Conservation (phyloP, 768 basidiomycete genomes). For the Boletellus emodensis region DNA sequence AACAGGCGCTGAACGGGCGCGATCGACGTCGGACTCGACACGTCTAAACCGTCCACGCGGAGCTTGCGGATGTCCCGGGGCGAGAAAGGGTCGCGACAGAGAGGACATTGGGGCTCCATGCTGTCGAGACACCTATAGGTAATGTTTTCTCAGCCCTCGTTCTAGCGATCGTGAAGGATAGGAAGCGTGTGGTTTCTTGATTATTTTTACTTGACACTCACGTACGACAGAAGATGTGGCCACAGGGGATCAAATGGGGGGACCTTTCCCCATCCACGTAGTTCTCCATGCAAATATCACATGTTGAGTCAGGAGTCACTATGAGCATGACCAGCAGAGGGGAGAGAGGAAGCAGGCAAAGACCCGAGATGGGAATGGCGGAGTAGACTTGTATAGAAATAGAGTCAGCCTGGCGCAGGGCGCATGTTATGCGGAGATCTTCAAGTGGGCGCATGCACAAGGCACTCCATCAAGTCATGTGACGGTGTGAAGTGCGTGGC, state of each 20-base stretch:
- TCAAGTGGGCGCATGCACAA: background rate
- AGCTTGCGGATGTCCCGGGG: conserved; percentile 1
- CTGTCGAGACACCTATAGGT: conserved; percentile 7
- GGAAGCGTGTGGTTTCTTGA: too few relatives aligned
- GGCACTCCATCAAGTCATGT: background rate
- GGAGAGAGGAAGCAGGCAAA: background rate
- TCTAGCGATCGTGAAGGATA: too few relatives aligned
- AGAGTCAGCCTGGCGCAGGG: background rate
- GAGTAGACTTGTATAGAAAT: background rate
- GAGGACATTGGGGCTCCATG: conserved; percentile 8
- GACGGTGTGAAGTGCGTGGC: too few relatives aligned
- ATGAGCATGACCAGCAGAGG: conserved; percentile 4
- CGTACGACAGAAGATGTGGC: conserved; percentile 14
- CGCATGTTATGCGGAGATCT: conserved; percentile 1
- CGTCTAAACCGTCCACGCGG: background rate
- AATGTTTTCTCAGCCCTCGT: background rate
- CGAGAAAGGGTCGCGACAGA: conserved; percentile 7
- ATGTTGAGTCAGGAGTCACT: conserved; percentile 8
- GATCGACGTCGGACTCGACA: background rate
- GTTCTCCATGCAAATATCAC: conserved; percentile 13
- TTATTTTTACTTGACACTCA: background rate
- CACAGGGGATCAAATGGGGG: conserved; percentile 8
- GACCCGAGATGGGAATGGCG: too few relatives aligned
- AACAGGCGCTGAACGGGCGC: background rate
- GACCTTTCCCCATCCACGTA: background rate